Conservation (phyloP, 768 basidiomycete genomes). For the Rhodosporidiobolus odoratus region DNA sequence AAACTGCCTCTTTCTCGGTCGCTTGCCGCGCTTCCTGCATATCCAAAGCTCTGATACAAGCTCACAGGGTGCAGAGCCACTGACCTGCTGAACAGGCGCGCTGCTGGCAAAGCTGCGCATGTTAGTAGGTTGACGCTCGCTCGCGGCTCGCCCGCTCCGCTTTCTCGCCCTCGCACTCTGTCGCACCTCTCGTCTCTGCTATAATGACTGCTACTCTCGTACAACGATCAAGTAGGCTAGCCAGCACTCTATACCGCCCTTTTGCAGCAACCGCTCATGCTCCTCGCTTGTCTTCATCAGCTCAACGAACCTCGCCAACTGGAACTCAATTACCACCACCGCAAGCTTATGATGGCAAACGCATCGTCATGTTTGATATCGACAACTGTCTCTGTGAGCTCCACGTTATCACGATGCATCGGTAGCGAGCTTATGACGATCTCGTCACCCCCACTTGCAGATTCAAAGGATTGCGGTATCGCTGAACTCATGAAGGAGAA, state of each 20-base stretch:
- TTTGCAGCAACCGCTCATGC: too few species aligned
- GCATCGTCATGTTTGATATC: conserved; percentile 34
- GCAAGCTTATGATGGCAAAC: neutral
- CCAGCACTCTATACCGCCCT: neutral
- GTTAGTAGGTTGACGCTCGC: too few species aligned
- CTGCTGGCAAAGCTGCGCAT: too few species aligned
- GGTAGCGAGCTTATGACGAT: neutral
- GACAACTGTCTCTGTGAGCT: conserved; percentile 38
- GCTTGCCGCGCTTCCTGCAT: too few species aligned
- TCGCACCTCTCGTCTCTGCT: neutral
- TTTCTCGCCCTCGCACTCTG: neutral
- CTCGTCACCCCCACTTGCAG: neutral
- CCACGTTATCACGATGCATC: accelerated
- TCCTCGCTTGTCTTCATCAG: neutral
- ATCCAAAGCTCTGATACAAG: too few species aligned
- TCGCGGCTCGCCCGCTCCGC: neutral
- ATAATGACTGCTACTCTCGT: neutral
- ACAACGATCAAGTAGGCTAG: neutral
- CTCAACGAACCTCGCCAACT: conserved; percentile 2
- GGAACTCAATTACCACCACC: neutral
- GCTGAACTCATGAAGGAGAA: conserved; percentile 34
- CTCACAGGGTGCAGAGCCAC: too few species aligned
- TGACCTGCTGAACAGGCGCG: too few species aligned
- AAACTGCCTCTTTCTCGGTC: too few species aligned
- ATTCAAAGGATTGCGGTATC: conserved; percentile 31